Conservation (phyloP, 306 rosid species). For the Castanospermum australe region DNA sequence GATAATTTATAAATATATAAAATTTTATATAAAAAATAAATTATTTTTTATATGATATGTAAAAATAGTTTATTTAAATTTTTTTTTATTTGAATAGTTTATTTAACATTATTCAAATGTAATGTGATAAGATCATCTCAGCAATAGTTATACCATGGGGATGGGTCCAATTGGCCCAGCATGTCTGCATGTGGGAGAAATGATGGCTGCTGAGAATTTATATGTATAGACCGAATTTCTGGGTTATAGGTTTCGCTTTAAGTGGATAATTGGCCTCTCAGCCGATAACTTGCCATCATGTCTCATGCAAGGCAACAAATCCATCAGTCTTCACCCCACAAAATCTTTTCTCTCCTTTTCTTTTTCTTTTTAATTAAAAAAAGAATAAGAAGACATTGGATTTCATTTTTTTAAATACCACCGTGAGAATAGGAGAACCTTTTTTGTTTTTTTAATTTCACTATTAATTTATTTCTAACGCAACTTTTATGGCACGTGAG, state of each 20-base stretch:
- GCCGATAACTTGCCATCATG: slow-evolving; percentile 33
- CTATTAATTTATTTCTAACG: background rate
- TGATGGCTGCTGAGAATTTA: slow-evolving; percentile 28
- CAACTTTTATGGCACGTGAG: background rate
- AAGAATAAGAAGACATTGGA: background rate
- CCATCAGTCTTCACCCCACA: background rate
- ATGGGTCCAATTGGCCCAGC: slow-evolving; percentile 5
- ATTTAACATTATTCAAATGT: no score
- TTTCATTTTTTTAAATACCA: background rate
- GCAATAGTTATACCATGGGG: background rate
- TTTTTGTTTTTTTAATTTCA: background rate
- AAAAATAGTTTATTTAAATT: no score
- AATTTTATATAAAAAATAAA: no score
- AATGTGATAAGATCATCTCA: background rate
- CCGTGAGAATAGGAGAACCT: background rate
- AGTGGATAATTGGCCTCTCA: slow-evolving; percentile 20
- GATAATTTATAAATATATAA: no score
- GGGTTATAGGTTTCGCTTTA: slow-evolving; percentile 36
- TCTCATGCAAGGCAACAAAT: slow-evolving; percentile 25
- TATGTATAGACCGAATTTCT: background rate
- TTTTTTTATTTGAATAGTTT: no score
- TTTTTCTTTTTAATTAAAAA: background rate
- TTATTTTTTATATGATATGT: no score
- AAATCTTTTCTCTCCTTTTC: background rate
- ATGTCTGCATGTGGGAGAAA: slow-evolving; percentile 44